phyloP scores from a whole-genome alignment of 345 rosid genomes.

The Murraya koenigii region DNA sequence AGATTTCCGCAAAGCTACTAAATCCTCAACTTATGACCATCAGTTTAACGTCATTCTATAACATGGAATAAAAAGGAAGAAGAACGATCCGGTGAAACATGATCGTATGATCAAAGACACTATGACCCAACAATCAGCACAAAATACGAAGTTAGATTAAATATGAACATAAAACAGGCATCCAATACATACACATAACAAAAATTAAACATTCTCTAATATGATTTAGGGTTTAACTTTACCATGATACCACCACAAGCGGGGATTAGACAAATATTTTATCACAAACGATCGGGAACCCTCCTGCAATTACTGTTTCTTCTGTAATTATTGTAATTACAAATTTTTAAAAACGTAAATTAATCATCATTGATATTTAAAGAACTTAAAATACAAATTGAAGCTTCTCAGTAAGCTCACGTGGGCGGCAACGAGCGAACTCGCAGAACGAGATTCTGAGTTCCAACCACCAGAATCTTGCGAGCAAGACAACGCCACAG shows the following conservation, averaged over 20 bases:
- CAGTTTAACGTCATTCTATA: not conserved
- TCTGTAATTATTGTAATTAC: not conserved
- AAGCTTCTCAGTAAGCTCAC: not conserved
- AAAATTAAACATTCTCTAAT: not conserved
- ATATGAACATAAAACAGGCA: not conserved
- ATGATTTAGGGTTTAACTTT: not conserved
- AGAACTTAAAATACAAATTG: not conserved
- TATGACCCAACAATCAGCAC: not conserved
- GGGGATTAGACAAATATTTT: not conserved
- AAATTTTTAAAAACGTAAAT: too few relatives aligned
- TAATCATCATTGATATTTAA: too few relatives aligned
- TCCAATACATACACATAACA: not conserved
- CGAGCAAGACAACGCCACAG: not conserved
- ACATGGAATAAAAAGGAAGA: not conserved
- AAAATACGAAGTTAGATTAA: not conserved
- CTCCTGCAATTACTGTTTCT: conserved; percentile 14
- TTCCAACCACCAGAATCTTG: not conserved
- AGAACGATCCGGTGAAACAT: not conserved
- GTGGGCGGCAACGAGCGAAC: too few relatives aligned
- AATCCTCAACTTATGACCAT: too few relatives aligned
- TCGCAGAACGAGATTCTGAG: not conserved
- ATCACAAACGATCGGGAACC: not conserved
- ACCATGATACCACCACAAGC: conserved; percentile 11
- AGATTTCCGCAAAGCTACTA: not conserved
- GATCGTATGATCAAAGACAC: too few relatives aligned